Conservation (phyloP, 1,284 basidiomycete genomes). For the Apiotrichum gracile region DNA sequence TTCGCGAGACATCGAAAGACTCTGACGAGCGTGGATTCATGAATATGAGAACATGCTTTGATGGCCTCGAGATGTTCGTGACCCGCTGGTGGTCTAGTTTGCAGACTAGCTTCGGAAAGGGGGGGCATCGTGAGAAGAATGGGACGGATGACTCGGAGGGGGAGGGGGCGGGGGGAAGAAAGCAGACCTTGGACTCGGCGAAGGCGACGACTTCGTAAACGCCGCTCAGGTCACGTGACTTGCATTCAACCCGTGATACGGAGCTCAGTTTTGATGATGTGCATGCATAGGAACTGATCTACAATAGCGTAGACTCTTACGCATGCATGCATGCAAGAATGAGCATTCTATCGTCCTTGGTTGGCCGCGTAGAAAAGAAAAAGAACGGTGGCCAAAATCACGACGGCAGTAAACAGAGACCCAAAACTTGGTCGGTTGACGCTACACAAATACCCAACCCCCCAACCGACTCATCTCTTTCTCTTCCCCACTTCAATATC, state of each 20-base stretch:
- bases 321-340: constrained; percentile 1
- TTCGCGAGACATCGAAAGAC: no score
- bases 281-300: constrained; percentile 1
- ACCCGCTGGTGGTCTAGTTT: no score
- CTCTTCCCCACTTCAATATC: constrained; percentile 1
- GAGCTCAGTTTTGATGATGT: neutral
- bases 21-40: no score
- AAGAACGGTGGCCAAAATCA: neutral
- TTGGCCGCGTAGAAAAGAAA: neutral
- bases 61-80: neutral
- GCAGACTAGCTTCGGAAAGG: neutral
- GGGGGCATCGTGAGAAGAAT: neutral
- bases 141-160: neutral
- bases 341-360: neutral
- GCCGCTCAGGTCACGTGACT: neutral
- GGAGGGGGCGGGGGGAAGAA: neutral
- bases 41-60: neutral
- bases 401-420: neutral
- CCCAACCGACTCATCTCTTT: neutral
- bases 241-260: neutral
- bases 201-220: neutral
- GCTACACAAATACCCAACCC: constrained; percentile 3
- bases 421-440: neutral
- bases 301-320: neutral
- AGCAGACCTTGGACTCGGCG: constrained; percentile 1